These are phyloP conservation scores for Arachnomyces sp. DNA, from an alignment of 2,329 filamentous ascomycete species.

Conservation along the genomic window DNA sequence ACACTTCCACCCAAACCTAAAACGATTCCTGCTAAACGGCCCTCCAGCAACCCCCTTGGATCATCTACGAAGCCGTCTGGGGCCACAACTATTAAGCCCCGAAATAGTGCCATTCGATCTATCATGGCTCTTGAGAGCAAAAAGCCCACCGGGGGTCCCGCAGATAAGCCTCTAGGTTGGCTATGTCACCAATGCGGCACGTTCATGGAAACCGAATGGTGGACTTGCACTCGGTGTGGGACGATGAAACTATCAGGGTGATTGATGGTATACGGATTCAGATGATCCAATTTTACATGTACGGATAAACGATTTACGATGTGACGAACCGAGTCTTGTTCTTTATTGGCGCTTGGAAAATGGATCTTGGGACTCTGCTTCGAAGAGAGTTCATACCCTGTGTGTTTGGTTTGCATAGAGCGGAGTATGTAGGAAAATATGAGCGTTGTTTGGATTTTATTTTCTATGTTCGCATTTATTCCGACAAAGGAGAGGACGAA, in stretches of 20 bases:
- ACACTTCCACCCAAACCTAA: constrained; percentile 2
- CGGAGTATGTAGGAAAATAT: not conserved
- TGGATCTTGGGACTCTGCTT: too few relatives aligned
- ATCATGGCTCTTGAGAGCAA: too few relatives aligned
- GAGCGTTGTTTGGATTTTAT: not conserved
- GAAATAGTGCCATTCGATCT: constrained; percentile 10
- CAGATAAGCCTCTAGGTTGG: constrained; percentile 46
- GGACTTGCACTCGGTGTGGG: constrained; percentile 56
- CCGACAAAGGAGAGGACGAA: too few relatives aligned
- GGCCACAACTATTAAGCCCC: constrained; percentile 20
- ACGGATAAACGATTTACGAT: too few relatives aligned
- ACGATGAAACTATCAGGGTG: constrained; percentile 50
- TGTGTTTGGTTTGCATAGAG: not conserved
- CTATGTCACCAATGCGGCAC: constrained; percentile 50
- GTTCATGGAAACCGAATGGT: constrained; percentile 59
- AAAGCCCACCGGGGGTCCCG: constrained; percentile 19
- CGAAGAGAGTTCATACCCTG: not conserved
- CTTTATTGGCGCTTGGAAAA: too few relatives aligned
- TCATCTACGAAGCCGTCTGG: not conserved
- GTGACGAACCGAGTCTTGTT: too few relatives aligned
- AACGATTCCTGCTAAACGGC: constrained; percentile 3
- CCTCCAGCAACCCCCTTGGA: not conserved
- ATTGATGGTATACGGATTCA: constrained; percentile 4
- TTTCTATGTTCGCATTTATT: constrained; percentile 2
- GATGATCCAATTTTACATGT: too few relatives aligned